Conservation (phyloP, 2,329 filamentous ascomycete genomes). For the Escovopsis sp. region DNA sequence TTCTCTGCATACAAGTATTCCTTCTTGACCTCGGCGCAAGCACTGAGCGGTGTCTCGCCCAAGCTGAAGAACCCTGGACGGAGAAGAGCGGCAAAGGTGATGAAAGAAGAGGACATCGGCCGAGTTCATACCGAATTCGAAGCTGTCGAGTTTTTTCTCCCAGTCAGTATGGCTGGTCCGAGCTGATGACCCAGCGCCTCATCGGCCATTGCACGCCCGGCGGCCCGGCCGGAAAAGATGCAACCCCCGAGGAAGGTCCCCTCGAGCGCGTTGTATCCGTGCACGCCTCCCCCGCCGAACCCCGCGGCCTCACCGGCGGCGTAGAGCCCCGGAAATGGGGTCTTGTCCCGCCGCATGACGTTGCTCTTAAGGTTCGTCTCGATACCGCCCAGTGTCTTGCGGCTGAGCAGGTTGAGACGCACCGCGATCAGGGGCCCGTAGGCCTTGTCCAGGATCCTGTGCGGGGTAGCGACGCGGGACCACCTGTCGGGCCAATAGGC, state of each 20-base stretch:
- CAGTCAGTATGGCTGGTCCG: too few relatives aligned
- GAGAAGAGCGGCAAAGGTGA: neutral
- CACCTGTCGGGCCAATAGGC: constrained; percentile 39
- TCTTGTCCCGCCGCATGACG: constrained; percentile 35
- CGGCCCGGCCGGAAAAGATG: constrained; percentile 45
- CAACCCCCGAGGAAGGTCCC: constrained; percentile 49
- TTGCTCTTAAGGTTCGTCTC: constrained; percentile 44
- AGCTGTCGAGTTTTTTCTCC: too few relatives aligned
- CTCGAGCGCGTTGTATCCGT: constrained; percentile 47
- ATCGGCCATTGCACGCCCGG: constrained; percentile 38
- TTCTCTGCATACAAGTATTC: too few relatives aligned
- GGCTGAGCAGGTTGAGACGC: constrained; percentile 43
- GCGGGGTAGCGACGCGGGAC: constrained; percentile 37
- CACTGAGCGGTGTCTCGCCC: too few relatives aligned
- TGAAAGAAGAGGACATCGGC: neutral
- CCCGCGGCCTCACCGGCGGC: constrained; percentile 46
- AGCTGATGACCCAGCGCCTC: constrained; percentile 17
- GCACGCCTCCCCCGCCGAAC: constrained; percentile 47
- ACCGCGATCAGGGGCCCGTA: constrained; percentile 46
- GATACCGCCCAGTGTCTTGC: constrained; percentile 46
- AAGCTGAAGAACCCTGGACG: too few relatives aligned
- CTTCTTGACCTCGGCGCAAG: too few relatives aligned
- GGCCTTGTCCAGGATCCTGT: constrained; percentile 37
- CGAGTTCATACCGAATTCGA: too few relatives aligned
- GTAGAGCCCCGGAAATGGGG: constrained; percentile 38